phyloP scores from a whole-genome alignment of 2,329 filamentous ascomycete species.

The Fusarium sp. region DNA sequence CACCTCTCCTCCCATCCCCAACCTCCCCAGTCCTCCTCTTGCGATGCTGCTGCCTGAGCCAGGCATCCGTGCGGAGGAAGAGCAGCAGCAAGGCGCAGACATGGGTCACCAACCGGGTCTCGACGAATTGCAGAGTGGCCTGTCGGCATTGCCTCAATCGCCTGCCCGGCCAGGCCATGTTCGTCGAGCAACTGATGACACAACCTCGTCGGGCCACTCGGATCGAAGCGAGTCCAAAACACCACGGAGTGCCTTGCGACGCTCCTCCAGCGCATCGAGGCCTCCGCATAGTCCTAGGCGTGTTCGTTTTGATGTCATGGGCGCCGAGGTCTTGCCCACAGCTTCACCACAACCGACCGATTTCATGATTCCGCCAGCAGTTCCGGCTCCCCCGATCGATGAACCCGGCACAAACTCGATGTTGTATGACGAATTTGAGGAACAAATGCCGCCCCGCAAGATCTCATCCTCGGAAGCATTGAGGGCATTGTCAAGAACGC shows the following conservation, averaged over 20 bases:
- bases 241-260: constrained; percentile 68
- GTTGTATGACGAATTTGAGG: constrained; percentile 55
- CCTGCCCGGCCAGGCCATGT: constrained; percentile 50
- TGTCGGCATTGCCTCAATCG: constrained; percentile 33
- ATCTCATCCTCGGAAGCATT: constrained; percentile 68
- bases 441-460: constrained; percentile 61
- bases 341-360: constrained; percentile 62
- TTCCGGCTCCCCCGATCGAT: constrained; percentile 43
- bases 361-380: constrained; percentile 45
- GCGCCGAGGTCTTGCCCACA: constrained; percentile 70
- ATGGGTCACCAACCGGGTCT: constrained; percentile 36
- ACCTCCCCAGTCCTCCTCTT: constrained; percentile 28
- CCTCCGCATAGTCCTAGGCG: constrained; percentile 67
- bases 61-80: constrained; percentile 39
- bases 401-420: constrained; percentile 47
- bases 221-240: constrained; percentile 63
- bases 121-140: constrained; percentile 29
- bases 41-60: constrained; percentile 44
- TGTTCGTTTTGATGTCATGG: constrained; percentile 72
- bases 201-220: constrained; percentile 63
- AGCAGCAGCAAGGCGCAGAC: constrained; percentile 31
- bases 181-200: constrained; percentile 60
- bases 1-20: constrained; percentile 31
- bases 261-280: constrained; percentile 65
- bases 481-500: constrained; percentile 63